phyloP scores from a whole-genome alignment of 2,329 filamentous ascomycete species.

The Phoma sp. region DNA sequence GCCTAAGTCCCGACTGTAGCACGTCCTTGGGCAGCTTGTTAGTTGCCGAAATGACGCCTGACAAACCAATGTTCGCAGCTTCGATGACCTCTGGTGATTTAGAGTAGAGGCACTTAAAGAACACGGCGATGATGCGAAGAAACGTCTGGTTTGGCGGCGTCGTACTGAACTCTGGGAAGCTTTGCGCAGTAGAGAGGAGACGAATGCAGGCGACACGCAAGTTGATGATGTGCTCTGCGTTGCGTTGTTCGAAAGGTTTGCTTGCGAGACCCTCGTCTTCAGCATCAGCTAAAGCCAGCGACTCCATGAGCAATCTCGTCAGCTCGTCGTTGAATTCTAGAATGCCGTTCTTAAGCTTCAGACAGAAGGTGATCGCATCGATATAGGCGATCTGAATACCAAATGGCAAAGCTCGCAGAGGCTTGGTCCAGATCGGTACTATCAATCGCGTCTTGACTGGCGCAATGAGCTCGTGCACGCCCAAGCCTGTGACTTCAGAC shows the following conservation, averaged over 20 bases:
- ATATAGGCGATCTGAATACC: conserved; percentile 97
- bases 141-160: conserved; percentile 70
- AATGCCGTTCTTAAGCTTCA: conserved; percentile 87
- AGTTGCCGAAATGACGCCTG: conserved; percentile 84
- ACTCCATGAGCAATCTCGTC: conserved; percentile 90
- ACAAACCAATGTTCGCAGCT: conserved; percentile 88
- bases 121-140: conserved; percentile 80
- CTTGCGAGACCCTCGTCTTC: conserved; percentile 89
- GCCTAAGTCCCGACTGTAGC: conserved; percentile 88
- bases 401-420: conserved; percentile 89
- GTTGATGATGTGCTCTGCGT: conserved; percentile 92
- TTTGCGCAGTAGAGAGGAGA: conserved; percentile 90
- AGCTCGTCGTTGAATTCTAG: conserved; percentile 91
- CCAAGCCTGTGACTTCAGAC: conserved; percentile 75
- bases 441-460: conserved; percentile 90
- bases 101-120: conserved; percentile 97
- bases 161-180: conserved; percentile 88
- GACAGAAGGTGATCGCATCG: conserved; percentile 94
- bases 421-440: conserved; percentile 94
- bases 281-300: conserved; percentile 89
- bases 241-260: conserved; percentile 87
- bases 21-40: conserved; percentile 95
- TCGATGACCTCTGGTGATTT: conserved; percentile 92
- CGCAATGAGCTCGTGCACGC: conserved; percentile 86
- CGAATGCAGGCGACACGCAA: conserved; percentile 92